Evolutionary conservation across 768 basidiomycete species (phyloP), one percentile per base, ranked within the genome.

Genomic region (Leucosporidium scottii): DNA sequence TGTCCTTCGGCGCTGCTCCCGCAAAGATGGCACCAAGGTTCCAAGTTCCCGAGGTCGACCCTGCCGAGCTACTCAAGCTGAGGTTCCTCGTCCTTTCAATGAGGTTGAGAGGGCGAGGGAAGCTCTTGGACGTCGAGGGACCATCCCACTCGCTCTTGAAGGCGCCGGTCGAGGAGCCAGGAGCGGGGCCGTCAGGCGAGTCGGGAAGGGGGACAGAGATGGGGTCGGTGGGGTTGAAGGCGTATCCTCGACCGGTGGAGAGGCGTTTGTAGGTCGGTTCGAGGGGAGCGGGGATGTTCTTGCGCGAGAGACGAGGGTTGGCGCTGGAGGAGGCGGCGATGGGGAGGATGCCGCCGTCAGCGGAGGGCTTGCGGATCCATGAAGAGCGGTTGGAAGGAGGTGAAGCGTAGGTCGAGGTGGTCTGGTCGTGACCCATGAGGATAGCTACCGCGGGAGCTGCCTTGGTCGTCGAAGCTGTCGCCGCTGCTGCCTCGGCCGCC

Each of bases 71-170:
- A 36, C 25, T 54, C n/a, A 58, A 48, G 1, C 59, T 30, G 28
- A 31, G 21, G 4, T 47, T 54, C 34, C 64, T 59, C 5, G 55
- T 54, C 21, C 61, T 25, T 12, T 71, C 62, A 27, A 61, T 50
- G 12, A 68, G 64, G 15, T 65, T 61, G 6, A 72, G 64, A 8
- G 71, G 71, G 3, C 68, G 61, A 3, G 67, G 71, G 44, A 68
- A 68, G 18, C 27, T 60, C 3, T 49, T 55, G 8, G 23, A n/a
- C 34, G 34, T 6, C 5, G 34, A 44, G 8, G 39, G 15, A 13
- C 39, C 39, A 2, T 44, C 39, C 39, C 39, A 44, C 39, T 44
- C 39, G 39, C 39, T 44, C 39, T 44, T 44, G 39, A 44, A 13
- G 59, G 54, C 50, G 64, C n/a, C 21, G 47, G 20, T 28, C 58